Evolutionary conservation across 23 red algal species (phyloP).

Genomic region (Gracilariopsis chorda): DNA sequence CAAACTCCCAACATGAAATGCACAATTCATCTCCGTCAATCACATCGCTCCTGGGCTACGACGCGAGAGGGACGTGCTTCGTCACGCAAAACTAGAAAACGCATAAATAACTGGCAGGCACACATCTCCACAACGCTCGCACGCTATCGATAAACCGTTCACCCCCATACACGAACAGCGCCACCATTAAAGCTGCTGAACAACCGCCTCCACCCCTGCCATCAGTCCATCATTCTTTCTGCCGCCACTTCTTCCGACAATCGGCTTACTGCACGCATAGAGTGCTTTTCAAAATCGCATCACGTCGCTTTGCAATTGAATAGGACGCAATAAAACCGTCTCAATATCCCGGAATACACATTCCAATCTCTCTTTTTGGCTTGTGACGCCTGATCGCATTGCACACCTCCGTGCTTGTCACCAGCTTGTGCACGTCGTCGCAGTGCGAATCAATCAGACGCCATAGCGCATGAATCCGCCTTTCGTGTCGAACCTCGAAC

Average conservation of each 20-base stretch:
- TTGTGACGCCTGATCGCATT: background rate
- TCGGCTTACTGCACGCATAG: too few relatives aligned
- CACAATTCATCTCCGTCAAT: too few relatives aligned
- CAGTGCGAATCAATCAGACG: background rate
- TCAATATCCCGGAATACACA: background rate
- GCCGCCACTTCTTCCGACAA: too few relatives aligned
- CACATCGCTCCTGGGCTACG: too few relatives aligned
- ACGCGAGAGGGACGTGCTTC: too few relatives aligned
- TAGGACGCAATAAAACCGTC: background rate
- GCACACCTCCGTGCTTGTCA: background rate
- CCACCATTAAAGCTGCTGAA: background rate
- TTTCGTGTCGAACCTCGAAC: background rate
- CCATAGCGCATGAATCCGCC: background rate
- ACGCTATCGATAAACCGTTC: background rate
- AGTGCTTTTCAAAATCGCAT: background rate
- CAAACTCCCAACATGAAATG: too few relatives aligned
- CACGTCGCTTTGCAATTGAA: background rate
- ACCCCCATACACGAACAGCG: background rate
- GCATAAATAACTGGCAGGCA: too few relatives aligned
- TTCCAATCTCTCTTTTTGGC: background rate
- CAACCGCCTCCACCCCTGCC: background rate
- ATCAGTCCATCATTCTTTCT: too few relatives aligned
- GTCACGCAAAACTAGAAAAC: too few relatives aligned
- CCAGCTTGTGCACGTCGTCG: background rate
- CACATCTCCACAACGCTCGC: background rate